Conservation (phyloP, 2,329 filamentous ascomycete species). For the Pseudopyrenochaeta lycopersici region DNA sequence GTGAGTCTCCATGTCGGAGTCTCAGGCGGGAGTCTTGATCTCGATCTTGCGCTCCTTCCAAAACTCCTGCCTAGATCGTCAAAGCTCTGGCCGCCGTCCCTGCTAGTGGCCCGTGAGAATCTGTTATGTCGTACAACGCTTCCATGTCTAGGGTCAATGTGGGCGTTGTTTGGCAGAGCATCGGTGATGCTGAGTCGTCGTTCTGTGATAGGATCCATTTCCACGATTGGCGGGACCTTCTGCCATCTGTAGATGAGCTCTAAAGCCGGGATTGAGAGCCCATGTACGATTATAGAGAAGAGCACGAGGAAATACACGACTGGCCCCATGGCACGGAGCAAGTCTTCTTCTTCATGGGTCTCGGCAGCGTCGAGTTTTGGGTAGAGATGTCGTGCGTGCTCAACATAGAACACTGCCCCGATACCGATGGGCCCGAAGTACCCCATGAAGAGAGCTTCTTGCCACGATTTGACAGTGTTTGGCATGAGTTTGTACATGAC, state of each 20-base stretch:
- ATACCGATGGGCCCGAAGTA: constrained; percentile 60
- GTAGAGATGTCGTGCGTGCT: constrained; percentile 56
- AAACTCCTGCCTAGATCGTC: constrained; percentile 5
- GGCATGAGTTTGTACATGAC: constrained; percentile 66
- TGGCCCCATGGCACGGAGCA: constrained; percentile 53
- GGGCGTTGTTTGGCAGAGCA: constrained; percentile 53
- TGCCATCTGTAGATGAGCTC: constrained; percentile 51
- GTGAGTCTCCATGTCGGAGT: constrained; percentile 9
- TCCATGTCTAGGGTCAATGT: constrained; percentile 37
- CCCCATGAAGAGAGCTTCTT: constrained; percentile 69
- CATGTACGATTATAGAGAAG: constrained; percentile 58
- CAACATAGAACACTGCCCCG: constrained; percentile 57
- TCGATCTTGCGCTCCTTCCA: not conserved
- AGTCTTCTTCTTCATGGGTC: constrained; percentile 50
- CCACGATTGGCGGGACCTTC: constrained; percentile 56
- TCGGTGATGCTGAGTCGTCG: constrained; percentile 49
- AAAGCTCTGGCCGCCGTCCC: not conserved
- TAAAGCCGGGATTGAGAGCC: constrained; percentile 59
- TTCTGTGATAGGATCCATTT: constrained; percentile 29
- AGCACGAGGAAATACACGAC: constrained; percentile 59
- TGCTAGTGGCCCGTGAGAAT: constrained; percentile 46
- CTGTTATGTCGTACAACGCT: constrained; percentile 59
- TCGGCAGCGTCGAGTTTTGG: constrained; percentile 52
- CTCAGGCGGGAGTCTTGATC: constrained; percentile 3
- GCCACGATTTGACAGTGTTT: constrained; percentile 60